These are phyloP conservation scores for Epichloe festucae DNA, from an alignment of 2,329 filamentous ascomycete species.

Conservation along the genomic window DNA sequence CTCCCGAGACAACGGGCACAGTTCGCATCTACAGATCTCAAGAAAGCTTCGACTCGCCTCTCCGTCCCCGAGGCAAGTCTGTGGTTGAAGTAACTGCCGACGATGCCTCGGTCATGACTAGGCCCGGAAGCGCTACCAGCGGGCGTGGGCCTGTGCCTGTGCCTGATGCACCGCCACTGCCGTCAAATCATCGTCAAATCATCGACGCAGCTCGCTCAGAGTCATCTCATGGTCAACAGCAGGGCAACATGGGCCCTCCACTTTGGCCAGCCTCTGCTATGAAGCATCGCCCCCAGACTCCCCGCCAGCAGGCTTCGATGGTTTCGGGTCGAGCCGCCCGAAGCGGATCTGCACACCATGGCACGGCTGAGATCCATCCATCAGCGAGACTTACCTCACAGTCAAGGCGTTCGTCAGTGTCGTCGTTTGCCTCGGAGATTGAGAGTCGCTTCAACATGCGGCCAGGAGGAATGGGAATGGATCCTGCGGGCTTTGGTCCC, in stretches of 20 bases:
- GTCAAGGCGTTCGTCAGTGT: slow-evolving; percentile 63
- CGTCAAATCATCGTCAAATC: slow-evolving; percentile 66
- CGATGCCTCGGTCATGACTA: slow-evolving; percentile 25
- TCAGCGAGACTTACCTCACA: slow-evolving; percentile 25
- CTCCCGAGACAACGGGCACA: slow-evolving; percentile 25
- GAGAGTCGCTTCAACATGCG: slow-evolving; percentile 77
- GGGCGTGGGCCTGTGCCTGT: slow-evolving; percentile 29
- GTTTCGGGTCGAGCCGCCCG: slow-evolving; percentile 37
- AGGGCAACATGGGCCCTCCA: slow-evolving; percentile 68
- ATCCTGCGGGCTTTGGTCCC: slow-evolving; percentile 46
- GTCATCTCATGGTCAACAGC: slow-evolving; percentile 33
- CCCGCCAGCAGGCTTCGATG: slow-evolving; percentile 34
- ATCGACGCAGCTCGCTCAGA: slow-evolving; percentile 65
- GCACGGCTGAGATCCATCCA: slow-evolving; percentile 34
- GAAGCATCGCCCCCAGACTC: slow-evolving; percentile 46
- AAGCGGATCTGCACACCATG: slow-evolving; percentile 34
- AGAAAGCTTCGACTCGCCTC: slow-evolving; percentile 35
- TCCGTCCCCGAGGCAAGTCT: slow-evolving; percentile 24
- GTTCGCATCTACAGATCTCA: slow-evolving; percentile 33
- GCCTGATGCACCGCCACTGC: slow-evolving; percentile 54
- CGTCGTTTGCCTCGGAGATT: slow-evolving; percentile 89
- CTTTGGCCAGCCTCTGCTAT: slow-evolving; percentile 63
- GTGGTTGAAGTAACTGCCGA: slow-evolving; percentile 27
- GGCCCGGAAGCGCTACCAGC: slow-evolving; percentile 65
- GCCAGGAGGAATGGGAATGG: slow-evolving; percentile 41